These are phyloP conservation scores for Pythium apleroticum DNA, from an alignment of 352 stramenopile species.

Conservation along the genomic window DNA sequence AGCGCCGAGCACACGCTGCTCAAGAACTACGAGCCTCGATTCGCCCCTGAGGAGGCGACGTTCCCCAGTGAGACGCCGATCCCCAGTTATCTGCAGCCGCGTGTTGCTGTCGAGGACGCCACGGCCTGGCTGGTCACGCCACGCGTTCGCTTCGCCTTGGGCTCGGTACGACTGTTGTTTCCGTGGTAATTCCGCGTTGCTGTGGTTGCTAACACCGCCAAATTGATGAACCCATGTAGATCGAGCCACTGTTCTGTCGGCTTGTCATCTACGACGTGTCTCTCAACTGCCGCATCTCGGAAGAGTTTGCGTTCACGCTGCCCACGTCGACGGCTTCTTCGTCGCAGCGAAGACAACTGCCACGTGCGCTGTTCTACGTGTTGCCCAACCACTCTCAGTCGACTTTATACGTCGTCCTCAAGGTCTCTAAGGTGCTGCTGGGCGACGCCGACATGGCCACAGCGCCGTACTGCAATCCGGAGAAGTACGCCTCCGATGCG, in stretches of 20 bases:
- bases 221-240: conserved; percentile 25
- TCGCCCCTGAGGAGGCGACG: conserved; percentile 35
- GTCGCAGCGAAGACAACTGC: neutral
- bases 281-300: conserved; percentile 48
- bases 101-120: conserved; percentile 50
- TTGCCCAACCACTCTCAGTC: conserved; percentile 48
- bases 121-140: conserved; percentile 45
- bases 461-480: conserved; percentile 57
- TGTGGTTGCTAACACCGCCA: too few species aligned
- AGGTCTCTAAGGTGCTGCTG: conserved; percentile 59
- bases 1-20: conserved; percentile 40
- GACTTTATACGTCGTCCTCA: conserved; percentile 63
- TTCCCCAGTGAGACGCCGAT: conserved; percentile 44
- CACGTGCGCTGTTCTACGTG: conserved; percentile 53
- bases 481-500: conserved; percentile 43
- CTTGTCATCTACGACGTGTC: conserved; percentile 65
- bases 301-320: conserved; percentile 67
- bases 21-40: conserved; percentile 69
- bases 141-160: conserved; percentile 50
- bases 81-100: conserved; percentile 43
- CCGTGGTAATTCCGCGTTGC: neutral
- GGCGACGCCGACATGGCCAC: conserved; percentile 57
- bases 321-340: neutral
- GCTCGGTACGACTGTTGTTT: conserved; percentile 33
- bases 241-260: conserved; percentile 62